Conservation (phyloP, 306 rosid genomes). For the Sophora flavescens region DNA sequence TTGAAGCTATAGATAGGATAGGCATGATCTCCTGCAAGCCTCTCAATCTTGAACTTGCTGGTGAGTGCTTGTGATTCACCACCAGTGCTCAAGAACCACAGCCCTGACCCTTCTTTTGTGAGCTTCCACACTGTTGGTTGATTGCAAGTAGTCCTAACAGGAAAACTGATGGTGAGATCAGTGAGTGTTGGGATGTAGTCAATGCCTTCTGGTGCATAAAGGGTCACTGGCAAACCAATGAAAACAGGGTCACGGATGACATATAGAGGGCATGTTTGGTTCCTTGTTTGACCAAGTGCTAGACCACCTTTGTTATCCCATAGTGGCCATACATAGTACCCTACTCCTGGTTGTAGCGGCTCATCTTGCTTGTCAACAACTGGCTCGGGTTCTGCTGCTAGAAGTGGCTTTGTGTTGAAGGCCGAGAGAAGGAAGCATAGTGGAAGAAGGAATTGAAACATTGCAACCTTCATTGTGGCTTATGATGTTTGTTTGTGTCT, state of each 20-base stretch:
- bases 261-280: conserved; percentile 46
- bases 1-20: conserved; percentile 51
- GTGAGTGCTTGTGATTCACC: conserved; percentile 16
- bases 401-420: conserved; percentile 1
- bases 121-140: conserved; percentile 47
- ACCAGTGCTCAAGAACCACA: conserved; percentile 46
- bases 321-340: conserved; percentile 49
- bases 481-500: not conserved
- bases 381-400: conserved; percentile 36
- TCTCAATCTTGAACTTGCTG: conserved; percentile 52
- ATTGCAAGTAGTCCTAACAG: conserved; percentile 10
- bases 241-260: conserved; percentile 45
- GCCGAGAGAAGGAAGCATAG: conserved; percentile 30
- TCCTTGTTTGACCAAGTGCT: conserved; percentile 38
- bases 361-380: conserved; percentile 47
- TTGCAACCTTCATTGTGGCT: conserved; percentile 37
- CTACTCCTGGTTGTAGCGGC: conserved; percentile 17
- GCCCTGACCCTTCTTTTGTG: conserved; percentile 39
- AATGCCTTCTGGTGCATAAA: conserved; percentile 22
- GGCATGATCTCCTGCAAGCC: conserved; percentile 49
- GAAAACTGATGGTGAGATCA: conserved; percentile 40
- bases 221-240: conserved; percentile 9
- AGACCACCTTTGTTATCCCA: conserved; percentile 49
- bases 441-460: conserved; percentile 18
- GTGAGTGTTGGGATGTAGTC: conserved; percentile 37